These are phyloP conservation scores for Alopecurus myosuroides DNA, from an alignment of 176 grass and related monocot species.

Conservation along the genomic window DNA sequence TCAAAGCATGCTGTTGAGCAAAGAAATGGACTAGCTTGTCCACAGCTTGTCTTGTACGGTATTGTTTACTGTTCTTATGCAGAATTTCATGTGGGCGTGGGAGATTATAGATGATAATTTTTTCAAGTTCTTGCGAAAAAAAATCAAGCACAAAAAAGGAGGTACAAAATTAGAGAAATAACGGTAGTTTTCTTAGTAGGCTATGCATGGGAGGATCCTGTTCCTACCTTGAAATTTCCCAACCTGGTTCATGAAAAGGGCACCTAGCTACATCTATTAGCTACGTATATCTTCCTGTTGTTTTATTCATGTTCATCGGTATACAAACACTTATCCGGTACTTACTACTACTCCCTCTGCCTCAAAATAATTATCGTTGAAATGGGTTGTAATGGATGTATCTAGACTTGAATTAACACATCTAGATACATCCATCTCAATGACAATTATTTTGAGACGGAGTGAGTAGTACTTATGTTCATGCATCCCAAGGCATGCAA, in stretches of 20 bases:
- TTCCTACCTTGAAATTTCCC: neutral
- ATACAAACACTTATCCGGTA: neutral
- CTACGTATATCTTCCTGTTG: neutral
- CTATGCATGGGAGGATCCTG: neutral
- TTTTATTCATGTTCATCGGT: neutral
- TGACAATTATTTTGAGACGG: too few species aligned
- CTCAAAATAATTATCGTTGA: too few species aligned
- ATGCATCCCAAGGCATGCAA: neutral
- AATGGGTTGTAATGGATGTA: too few species aligned
- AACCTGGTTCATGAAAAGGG: neutral
- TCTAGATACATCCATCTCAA: too few species aligned
- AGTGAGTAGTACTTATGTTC: neutral
- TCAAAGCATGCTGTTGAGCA: neutral
- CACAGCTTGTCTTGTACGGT: neutral
- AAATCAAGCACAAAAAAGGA: conserved; percentile 25
- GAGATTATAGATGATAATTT: conserved; percentile 15
- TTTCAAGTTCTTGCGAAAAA: conserved; percentile 17
- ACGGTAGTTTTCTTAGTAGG: neutral
- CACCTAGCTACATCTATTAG: neutral
- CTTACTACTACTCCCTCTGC: too few species aligned
- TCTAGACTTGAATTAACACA: too few species aligned
- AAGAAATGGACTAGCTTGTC: conserved; percentile 13
- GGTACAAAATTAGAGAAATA: conserved; percentile 4
- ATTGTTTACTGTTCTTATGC: neutral
- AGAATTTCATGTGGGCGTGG: neutral